phyloP scores from a whole-genome alignment of 1,139 yeast species.

The Barnettozyma hawaiiensis region DNA sequence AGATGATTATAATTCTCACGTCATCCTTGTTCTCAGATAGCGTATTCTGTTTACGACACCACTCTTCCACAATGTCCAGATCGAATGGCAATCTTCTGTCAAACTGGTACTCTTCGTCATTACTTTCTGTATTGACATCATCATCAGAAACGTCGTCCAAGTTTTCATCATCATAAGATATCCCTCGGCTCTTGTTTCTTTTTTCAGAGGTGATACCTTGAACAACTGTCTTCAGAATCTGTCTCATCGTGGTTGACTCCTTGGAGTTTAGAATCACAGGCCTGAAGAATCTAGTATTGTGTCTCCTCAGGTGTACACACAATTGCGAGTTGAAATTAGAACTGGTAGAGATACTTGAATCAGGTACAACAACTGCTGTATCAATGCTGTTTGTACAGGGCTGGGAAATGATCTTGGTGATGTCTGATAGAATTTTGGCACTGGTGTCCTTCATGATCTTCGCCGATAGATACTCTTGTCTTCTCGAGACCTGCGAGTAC shows the following conservation, averaged over 20 bases:
- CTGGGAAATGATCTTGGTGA: slow-evolving; percentile 8
- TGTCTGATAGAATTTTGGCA: slow-evolving; percentile 12
- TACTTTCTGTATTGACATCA: slow-evolving; percentile 19
- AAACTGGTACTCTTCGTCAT: slow-evolving; percentile 14
- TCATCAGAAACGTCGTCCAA: slow-evolving; percentile 7
- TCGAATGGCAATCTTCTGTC: slow-evolving; percentile 25
- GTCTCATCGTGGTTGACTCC: slow-evolving; percentile 38
- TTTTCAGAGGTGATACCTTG: slow-evolving; percentile 11
- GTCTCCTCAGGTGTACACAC: slow-evolving; percentile 32
- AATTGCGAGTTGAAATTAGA: slow-evolving; percentile 39
- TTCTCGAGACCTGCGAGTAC: slow-evolving; percentile 31
- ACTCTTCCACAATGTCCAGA: slow-evolving; percentile 25
- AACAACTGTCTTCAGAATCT: slow-evolving; percentile 36
- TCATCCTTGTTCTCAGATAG: slow-evolving; percentile 8
- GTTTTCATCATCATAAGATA: slow-evolving; percentile 10
- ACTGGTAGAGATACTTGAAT: slow-evolving; percentile 56
- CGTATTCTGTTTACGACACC: slow-evolving; percentile 16
- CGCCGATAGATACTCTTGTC: slow-evolving; percentile 11
- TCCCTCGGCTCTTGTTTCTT: not conserved
- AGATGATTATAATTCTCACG: slow-evolving; percentile 20
- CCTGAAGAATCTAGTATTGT: slow-evolving; percentile 28
- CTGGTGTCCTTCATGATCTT: slow-evolving; percentile 19
- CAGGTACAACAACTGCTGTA: slow-evolving; percentile 44
- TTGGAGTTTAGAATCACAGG: slow-evolving; percentile 40
- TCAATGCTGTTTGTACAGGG: slow-evolving; percentile 13